These are phyloP conservation scores for Kodamaea leandrae DNA, from an alignment of 805 yeast genomes.

Conservation along the genomic window DNA sequence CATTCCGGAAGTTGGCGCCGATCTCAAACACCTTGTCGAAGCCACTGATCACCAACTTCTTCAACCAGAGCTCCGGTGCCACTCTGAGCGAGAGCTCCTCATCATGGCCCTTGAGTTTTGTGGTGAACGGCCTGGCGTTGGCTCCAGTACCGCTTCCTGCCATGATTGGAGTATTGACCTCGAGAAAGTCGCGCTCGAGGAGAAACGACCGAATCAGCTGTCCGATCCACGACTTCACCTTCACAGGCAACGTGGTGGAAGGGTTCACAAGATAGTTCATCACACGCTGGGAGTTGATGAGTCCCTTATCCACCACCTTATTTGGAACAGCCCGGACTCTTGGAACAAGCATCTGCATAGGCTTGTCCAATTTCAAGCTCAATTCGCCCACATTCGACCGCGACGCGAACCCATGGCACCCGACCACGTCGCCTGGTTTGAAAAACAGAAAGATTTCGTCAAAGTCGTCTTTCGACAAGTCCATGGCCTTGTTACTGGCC, in stretches of 20 bases:
- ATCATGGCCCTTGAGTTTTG: slow-evolving; percentile 41
- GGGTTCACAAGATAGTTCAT: slow-evolving; percentile 68
- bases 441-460: slow-evolving; percentile 39
- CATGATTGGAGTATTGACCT: slow-evolving; percentile 86
- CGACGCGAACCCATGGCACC: slow-evolving; percentile 69
- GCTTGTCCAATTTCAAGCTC: slow-evolving; percentile 57
- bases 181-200: slow-evolving; percentile 55
- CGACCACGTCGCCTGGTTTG: slow-evolving; percentile 70
- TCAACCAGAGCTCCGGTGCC: slow-evolving; percentile 95
- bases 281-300: slow-evolving; percentile 65
- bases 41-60: slow-evolving; percentile 78
- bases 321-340: slow-evolving; percentile 69
- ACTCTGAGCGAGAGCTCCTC: slow-evolving; percentile 63
- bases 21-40: slow-evolving; percentile 84
- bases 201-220: slow-evolving; percentile 58
- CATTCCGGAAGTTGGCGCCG: slow-evolving; percentile 84
- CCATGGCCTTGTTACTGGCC: slow-evolving; percentile 50
- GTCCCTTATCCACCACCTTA: slow-evolving; percentile 49
- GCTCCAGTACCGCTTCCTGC: slow-evolving; percentile 83
- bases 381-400: slow-evolving; percentile 75
- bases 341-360: slow-evolving; percentile 59
- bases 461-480: slow-evolving; percentile 43
- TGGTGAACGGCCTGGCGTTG: slow-evolving; percentile 80
- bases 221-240: slow-evolving; percentile 55
- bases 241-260: slow-evolving; percentile 43